Percentiles rank a stretch among this genome's conserved stretches.
Conservation (phyloP, 768 basidiomycete genomes). For the Pleurotus tuber-regium region DNA sequence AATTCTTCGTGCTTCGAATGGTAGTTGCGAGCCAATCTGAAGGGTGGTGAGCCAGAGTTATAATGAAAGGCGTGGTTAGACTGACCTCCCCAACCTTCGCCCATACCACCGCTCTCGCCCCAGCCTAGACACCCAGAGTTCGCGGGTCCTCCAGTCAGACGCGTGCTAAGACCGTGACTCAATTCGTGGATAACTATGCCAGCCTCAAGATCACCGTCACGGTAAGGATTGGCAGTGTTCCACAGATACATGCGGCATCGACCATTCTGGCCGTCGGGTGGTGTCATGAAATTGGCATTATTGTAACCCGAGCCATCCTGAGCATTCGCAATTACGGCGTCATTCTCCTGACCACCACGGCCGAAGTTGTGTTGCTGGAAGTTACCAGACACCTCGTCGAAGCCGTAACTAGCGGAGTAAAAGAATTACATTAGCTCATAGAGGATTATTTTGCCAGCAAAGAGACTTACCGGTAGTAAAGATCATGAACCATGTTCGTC, state of each 20-base stretch:
- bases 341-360: slow-evolving; percentile 80
- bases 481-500: slow-evolving; percentile 75
- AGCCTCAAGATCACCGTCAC: slow-evolving; percentile 94
- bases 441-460: background rate
- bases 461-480: slow-evolving; percentile 62
- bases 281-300: slow-evolving; percentile 90
- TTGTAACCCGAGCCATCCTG: slow-evolving; percentile 94
- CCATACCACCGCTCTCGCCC: slow-evolving; percentile 97
- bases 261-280: slow-evolving; percentile 81
- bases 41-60: slow-evolving; percentile 1
- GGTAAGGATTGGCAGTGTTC: slow-evolving; percentile 87
- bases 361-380: slow-evolving; percentile 99
- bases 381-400: slow-evolving; percentile 89
- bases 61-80: background rate
- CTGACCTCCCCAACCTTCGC: slow-evolving; percentile 90
- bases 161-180: slow-evolving; percentile 87
- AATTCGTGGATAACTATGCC: slow-evolving; percentile 95
- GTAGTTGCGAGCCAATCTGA: slow-evolving; percentile 83
- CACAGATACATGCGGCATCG: slow-evolving; percentile 97
- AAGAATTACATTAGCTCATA: background rate
- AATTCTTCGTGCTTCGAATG: slow-evolving; percentile 71
- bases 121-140: slow-evolving; percentile 94
- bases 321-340: slow-evolving; percentile 92
- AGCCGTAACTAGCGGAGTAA: slow-evolving; percentile 67
- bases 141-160: slow-evolving; percentile 89